Base-by-base conservation (phyloP, 1,284 basidiomycete genomes). In the Ceratobasidium sp. region DNA sequence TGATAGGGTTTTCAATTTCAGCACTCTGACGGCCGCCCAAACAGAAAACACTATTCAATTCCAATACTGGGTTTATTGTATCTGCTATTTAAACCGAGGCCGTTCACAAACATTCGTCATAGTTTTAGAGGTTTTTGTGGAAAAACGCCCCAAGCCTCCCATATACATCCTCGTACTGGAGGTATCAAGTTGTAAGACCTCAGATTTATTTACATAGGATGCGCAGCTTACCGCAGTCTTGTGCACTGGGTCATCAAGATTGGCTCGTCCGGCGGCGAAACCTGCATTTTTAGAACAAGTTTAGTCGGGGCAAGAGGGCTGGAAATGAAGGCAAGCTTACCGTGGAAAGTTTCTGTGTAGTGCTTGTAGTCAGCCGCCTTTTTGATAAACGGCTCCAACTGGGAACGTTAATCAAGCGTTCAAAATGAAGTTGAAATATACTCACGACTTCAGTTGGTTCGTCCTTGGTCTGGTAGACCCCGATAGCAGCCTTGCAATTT, bases 131-230 rank as follows among this genome's bases (percentile, higher is more conserved):
- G 46, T 76, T 40, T 28, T 76, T 53, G n/a, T 76, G 55, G 61
- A 76, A 67, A 42, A 76, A 76, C 12, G 51, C 63, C 3, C 51
- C 26, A 40, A 76, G 40, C 39, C 73, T 51, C 61, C 33, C 1
- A 23, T 66, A 76, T 9, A 76, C 73, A 44, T 76, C 73, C 44
- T 76, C 73, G 46, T 76, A 76, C 63, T 76, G 53, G 40, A 13
- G 10, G 9, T 20, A 12, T 20, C n/a, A 55, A 76, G 18, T 46
- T 4, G 18, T 76, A 0, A 67, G 61, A 53, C 64, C 26, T 13
- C 2, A 26, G 3, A 15, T 75, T 49, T 39, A 15, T 28, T 44
- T 13, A 23, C 44, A n/a, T 9, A 56, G 9, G n/a, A 33, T 7
- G 28, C 23, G 15, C 40, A 12, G 56, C 68, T 58, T 55, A 71